These are phyloP conservation scores for Debaryomyces subglobosus DNA, from an alignment of 1,139 yeast genomes.

Conservation along the genomic window DNA sequence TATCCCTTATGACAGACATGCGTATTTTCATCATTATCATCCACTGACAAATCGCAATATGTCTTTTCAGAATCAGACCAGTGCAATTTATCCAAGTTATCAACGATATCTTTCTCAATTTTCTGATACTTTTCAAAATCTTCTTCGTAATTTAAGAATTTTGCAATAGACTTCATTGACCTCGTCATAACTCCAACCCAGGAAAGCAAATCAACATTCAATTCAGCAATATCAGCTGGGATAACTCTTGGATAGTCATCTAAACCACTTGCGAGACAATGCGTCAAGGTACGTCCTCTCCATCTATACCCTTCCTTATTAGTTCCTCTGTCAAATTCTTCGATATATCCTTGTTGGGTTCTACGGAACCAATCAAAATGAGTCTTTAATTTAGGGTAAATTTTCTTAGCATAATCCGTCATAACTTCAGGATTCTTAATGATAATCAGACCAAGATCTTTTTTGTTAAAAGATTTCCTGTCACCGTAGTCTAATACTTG, in stretches of 20 bases:
- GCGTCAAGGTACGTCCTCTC: constrained; percentile 88
- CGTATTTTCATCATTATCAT: constrained; percentile 65
- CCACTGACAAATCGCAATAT: constrained; percentile 86
- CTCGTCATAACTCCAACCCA: constrained; percentile 96
- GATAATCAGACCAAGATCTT: constrained; percentile 52
- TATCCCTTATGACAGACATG: constrained; percentile 90
- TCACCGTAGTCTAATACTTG: constrained; percentile 18
- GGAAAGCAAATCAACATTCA: constrained; percentile 84
- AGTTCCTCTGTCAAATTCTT: constrained; percentile 70
- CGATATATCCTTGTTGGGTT: constrained; percentile 76
- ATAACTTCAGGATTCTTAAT: constrained; percentile 65
- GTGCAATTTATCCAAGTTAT: constrained; percentile 71
- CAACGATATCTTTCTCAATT: constrained; percentile 59
- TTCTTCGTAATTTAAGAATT: constrained; percentile 55
- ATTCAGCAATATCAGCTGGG: constrained; percentile 83
- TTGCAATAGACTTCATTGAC: constrained; percentile 77
- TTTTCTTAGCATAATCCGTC: constrained; percentile 57
- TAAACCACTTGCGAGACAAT: constrained; percentile 89
- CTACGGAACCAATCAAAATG: constrained; percentile 87
- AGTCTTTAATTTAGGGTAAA: constrained; percentile 74
- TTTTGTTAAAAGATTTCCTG: constrained; percentile 14
- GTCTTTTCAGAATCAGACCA: constrained; percentile 71
- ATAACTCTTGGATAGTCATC: constrained; percentile 93
- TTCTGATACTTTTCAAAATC: constrained; percentile 57
- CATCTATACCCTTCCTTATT: constrained; percentile 80